Evolutionary conservation across 2,329 filamentous ascomycete genomes (phyloP).

Genomic region (Neopestalotiopsis clavispora): DNA sequence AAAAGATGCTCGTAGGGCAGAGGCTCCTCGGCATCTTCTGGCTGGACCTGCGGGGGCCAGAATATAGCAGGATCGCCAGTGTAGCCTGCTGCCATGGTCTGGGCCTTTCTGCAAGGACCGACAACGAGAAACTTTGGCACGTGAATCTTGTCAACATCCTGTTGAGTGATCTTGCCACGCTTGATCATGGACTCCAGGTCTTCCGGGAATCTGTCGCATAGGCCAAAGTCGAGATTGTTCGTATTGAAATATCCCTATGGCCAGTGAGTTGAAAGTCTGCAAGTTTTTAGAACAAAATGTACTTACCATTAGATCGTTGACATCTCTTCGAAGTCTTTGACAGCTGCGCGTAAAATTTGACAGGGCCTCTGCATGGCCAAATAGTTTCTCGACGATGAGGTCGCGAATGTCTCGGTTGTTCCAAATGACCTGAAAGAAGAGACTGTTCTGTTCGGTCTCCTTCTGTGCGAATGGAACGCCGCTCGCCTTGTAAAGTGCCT

Average conservation of each 20-base stretch:
- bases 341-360: constrained; percentile 22
- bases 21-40: neutral
- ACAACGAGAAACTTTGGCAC: neutral
- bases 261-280: neutral
- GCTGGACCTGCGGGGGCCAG: neutral
- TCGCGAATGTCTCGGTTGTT: constrained; percentile 24
- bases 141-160: neutral
- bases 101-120: neutral
- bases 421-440: constrained; percentile 20
- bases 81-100: neutral
- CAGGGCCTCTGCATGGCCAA: constrained; percentile 25
- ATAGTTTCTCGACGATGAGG: constrained; percentile 21
- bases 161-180: neutral
- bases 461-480: neutral
- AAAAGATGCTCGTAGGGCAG: neutral
- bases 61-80: neutral
- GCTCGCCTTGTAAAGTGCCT: neutral
- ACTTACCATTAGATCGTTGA: neutral
- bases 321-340: neutral
- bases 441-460: constrained; percentile 20
- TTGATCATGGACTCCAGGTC: neutral
- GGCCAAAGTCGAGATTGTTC: neutral
- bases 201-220: neutral
- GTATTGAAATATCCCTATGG: neutral
- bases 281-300: neutral